Conservation (phyloP, 1,139 yeast genomes). For the Arxiozyma heterogenica region DNA sequence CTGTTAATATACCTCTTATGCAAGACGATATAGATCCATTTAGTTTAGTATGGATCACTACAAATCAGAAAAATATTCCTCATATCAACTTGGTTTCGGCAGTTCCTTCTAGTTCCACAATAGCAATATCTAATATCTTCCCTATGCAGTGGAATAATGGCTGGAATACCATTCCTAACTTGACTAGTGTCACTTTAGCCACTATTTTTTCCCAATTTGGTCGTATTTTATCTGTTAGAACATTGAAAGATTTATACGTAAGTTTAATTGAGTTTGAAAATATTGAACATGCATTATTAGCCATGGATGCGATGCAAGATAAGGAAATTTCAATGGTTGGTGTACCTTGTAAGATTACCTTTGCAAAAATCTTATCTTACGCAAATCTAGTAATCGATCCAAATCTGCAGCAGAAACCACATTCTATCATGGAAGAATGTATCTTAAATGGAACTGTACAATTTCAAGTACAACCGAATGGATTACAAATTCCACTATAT, state of each 20-base stretch:
- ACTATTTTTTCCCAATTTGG: slow-evolving; percentile 46
- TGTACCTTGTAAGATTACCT: slow-evolving; percentile 50
- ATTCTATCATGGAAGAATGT: slow-evolving; percentile 4
- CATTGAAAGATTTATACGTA: slow-evolving; percentile 41
- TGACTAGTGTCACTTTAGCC: slow-evolving; percentile 29
- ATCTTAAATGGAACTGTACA: slow-evolving; percentile 3
- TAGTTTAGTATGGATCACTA: slow-evolving; percentile 44
- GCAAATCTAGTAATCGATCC: slow-evolving; percentile 22
- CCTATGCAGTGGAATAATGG: slow-evolving; percentile 47
- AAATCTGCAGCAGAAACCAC: slow-evolving; percentile 6
- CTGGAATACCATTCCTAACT: slow-evolving; percentile 25
- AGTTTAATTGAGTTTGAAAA: slow-evolving; percentile 69
- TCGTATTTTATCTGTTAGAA: slow-evolving; percentile 46
- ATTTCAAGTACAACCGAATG: slow-evolving; percentile 14
- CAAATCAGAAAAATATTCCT: slow-evolving; percentile 51
- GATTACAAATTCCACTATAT: slow-evolving; percentile 6
- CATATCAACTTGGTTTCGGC: slow-evolving; percentile 36
- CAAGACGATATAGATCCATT: slow-evolving; percentile 49
- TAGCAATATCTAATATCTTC: slow-evolving; percentile 58
- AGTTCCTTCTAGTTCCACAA: slow-evolving; percentile 44
- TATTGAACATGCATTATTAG: slow-evolving; percentile 69
- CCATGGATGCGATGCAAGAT: slow-evolving; percentile 69
- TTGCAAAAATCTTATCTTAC: slow-evolving; percentile 46
- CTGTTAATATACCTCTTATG: slow-evolving; percentile 24
- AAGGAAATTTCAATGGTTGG: slow-evolving; percentile 69